Conservation (phyloP, 1,284 basidiomycete species). For the Sporisorium scitamineum region DNA sequence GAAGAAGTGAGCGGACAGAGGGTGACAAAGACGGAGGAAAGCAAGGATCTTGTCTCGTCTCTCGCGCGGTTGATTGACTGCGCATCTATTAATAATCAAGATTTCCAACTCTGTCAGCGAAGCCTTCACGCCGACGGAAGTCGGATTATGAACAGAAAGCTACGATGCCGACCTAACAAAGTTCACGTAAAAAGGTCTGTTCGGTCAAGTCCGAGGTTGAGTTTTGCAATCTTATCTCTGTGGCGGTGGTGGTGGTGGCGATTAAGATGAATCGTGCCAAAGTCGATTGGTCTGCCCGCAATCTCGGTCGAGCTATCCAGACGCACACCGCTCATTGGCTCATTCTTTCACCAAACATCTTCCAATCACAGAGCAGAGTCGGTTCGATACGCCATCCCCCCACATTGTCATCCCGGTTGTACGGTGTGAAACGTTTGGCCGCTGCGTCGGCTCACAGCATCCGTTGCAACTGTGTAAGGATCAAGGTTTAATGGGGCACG, state of each 20-base stretch:
- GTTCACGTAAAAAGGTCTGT: no score
- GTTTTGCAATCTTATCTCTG: constrained; percentile 9
- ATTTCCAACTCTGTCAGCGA: background rate
- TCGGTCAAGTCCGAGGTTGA: background rate
- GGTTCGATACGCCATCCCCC: background rate
- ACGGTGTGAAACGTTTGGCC: no score
- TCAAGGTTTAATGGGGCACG: no score
- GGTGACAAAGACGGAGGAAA: background rate
- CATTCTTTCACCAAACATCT: background rate
- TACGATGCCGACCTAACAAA: background rate
- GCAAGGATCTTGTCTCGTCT: background rate
- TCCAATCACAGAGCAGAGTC: background rate
- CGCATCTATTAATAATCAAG: no score
- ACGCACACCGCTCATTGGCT: background rate
- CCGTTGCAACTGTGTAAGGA: no score
- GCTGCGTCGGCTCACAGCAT: no score
- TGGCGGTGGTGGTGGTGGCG: background rate
- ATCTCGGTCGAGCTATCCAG: constrained; percentile 12
- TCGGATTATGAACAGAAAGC: no score
- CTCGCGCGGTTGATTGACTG: no score
- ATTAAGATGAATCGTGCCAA: background rate
- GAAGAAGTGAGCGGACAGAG: background rate
- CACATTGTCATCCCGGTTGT: background rate
- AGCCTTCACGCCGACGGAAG: background rate
- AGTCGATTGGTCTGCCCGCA: constrained; percentile 11